Percentiles rank a stretch among this genome's conserved stretches.
Evolutionary conservation across 208 protist species (phyloP).

Genomic region (Porcisia deanei): DNA sequence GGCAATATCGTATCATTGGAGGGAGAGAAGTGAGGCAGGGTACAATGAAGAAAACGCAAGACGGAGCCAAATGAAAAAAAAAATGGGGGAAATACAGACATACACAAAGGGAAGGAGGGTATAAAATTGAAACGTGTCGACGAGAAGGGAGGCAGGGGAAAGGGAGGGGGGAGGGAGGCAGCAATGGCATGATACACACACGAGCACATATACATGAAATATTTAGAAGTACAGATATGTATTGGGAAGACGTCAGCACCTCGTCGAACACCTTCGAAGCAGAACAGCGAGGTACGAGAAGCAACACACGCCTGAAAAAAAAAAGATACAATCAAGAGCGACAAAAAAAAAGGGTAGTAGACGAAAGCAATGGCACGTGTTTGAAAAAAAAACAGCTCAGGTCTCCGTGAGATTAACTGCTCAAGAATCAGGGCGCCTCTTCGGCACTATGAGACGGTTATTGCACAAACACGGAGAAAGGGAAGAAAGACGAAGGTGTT

Average conservation of each 20-base stretch:
- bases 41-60: not conserved
- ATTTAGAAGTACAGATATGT: not conserved
- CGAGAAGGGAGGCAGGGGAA: no score
- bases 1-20: not conserved
- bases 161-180: not conserved
- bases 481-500: not conserved
- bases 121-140: not conserved
- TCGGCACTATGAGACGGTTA: not conserved
- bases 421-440: not conserved
- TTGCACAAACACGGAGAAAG: not conserved
- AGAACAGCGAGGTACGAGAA: not conserved
- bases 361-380: not conserved
- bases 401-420: not conserved
- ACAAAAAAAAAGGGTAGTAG: not conserved
- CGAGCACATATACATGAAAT: not conserved
- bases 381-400: not conserved
- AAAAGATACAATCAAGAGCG: not conserved
- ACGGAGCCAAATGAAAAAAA: conserved; percentile 1
- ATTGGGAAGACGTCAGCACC: not conserved
- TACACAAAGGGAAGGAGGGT: not conserved
- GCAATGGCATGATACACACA: not conserved
- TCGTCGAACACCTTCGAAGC: not conserved
- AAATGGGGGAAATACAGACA: not conserved
- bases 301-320: not conserved
- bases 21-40: not conserved